Conservation (phyloP, 2,329 filamentous ascomycete species). For the Colletotrichum australisinense region DNA sequence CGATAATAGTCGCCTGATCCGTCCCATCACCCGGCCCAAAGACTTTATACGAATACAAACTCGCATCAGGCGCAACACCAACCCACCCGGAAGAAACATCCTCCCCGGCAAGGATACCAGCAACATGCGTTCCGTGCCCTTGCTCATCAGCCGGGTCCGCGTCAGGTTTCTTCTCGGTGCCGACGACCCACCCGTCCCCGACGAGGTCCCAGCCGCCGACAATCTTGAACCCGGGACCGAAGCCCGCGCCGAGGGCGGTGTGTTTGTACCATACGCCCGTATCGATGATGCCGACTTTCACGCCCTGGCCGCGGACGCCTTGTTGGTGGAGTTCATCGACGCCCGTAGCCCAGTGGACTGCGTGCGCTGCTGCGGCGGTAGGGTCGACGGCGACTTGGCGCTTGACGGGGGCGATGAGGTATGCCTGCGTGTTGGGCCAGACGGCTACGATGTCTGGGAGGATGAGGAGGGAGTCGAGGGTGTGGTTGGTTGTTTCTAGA, state of each 20-base stretch:
- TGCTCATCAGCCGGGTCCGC: slow-evolving; percentile 43
- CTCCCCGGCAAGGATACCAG: slow-evolving; percentile 45
- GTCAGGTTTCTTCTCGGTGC: slow-evolving; percentile 47
- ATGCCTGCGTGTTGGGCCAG: slow-evolving; percentile 21
- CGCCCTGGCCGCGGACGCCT: slow-evolving; percentile 37
- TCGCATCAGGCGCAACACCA: slow-evolving; percentile 42
- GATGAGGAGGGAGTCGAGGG: slow-evolving; percentile 24
- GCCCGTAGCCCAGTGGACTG: slow-evolving; percentile 36
- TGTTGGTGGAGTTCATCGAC: slow-evolving; percentile 35
- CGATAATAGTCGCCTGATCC: slow-evolving; percentile 31
- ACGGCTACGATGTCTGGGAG: slow-evolving; percentile 25
- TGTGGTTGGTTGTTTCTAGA: slow-evolving; percentile 27
- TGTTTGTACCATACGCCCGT: slow-evolving; percentile 36
- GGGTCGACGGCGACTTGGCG: slow-evolving; percentile 5
- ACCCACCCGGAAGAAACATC: slow-evolving; percentile 29
- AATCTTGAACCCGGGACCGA: slow-evolving; percentile 58
- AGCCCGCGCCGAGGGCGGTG: slow-evolving; percentile 55
- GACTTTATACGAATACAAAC: slow-evolving; percentile 40
- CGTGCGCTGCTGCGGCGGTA: neutral
- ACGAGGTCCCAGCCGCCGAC: slow-evolving; percentile 56
- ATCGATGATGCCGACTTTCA: slow-evolving; percentile 38
- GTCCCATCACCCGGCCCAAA: slow-evolving; percentile 35
- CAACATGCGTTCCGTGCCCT: slow-evolving; percentile 46
- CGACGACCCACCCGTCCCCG: slow-evolving; percentile 47
- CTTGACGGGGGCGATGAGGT: slow-evolving; percentile 26